Percentiles rank a stretch among this genome's conserved stretches.
These are phyloP conservation scores for Tetragonia tetragonoides DNA, from an alignment of 148 eudicot genomes.

Conservation along the genomic window DNA sequence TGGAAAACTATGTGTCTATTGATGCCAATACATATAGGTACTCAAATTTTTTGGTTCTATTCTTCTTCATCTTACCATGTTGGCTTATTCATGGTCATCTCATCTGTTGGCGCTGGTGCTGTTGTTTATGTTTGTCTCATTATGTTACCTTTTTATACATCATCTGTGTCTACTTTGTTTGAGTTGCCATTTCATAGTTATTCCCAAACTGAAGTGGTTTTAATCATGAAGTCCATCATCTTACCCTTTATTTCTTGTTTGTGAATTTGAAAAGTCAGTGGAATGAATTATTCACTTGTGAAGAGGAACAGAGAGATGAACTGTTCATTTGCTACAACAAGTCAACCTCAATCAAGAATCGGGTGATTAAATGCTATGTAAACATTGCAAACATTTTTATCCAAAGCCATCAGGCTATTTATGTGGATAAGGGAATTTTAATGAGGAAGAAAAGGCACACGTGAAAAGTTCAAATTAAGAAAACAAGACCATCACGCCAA, in stretches of 20 bases:
- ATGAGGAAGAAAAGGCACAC: too few relatives aligned
- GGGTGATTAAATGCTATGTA: too few relatives aligned
- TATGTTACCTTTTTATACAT: neutral
- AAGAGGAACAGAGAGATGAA: too few relatives aligned
- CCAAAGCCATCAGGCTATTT: too few relatives aligned
- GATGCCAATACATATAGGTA: conserved; percentile 75
- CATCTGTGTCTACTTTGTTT: neutral
- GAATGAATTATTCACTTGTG: neutral
- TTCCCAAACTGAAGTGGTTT: neutral
- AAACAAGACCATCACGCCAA: too few relatives aligned
- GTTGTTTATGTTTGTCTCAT: neutral
- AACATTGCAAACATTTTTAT: too few relatives aligned
- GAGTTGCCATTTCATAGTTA: neutral
- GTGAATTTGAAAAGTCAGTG: neutral
- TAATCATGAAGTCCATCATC: neutral
- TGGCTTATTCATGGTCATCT: neutral
- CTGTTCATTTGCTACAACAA: too few relatives aligned
- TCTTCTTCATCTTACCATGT: conserved; percentile 4
- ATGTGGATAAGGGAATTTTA: too few relatives aligned
- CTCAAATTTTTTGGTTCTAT: neutral
- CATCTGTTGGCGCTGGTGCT: neutral
- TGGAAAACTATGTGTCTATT: conserved; percentile 54
- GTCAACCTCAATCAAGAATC: too few relatives aligned
- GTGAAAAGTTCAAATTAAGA: too few relatives aligned
- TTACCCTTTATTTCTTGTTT: neutral